Conservation (phyloP, 495 filamentous ascomycete genomes). For the Trichoderma asperelloides region DNA sequence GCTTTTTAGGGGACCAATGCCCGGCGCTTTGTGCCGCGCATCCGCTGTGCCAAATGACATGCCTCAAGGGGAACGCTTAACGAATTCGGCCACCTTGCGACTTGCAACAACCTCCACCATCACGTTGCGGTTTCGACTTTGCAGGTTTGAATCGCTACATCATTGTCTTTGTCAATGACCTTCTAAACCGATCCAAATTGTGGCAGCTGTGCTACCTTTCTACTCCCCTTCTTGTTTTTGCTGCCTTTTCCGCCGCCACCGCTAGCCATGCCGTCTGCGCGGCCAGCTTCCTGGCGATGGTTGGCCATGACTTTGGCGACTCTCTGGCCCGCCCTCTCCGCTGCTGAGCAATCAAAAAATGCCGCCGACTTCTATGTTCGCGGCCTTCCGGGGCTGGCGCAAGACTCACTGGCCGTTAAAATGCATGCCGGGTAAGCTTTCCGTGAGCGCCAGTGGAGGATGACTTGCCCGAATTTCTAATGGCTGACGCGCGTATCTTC, state of each 20-base stretch:
- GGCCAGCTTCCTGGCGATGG: conserved; percentile 10
- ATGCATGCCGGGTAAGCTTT: conserved; percentile 90
- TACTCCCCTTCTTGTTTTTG: background rate
- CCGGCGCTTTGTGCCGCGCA: background rate
- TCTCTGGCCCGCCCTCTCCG: conserved; percentile 23
- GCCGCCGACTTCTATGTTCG: conserved; percentile 87
- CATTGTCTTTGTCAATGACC: background rate
- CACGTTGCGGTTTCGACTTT: background rate
- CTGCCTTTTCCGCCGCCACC: background rate
- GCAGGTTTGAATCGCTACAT: background rate
- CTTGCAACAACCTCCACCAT: background rate
- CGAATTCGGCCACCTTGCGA: background rate
- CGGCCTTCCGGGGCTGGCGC: conserved; percentile 74
- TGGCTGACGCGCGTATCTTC: conserved; percentile 21
- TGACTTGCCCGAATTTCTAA: background rate
- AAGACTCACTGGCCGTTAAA: conserved; percentile 64
- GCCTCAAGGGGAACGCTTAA: background rate
- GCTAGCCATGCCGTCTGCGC: background rate
- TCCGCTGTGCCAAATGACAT: background rate
- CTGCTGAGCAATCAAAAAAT: conserved; percentile 24
- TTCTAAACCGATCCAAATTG: background rate
- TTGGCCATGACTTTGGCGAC: conserved; percentile 15
- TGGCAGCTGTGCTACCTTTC: background rate
- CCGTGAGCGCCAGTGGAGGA: background rate
- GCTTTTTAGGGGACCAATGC: background rate